Evolutionary conservation across 2,329 filamentous ascomycete species (phyloP).

Genomic region (Pseudogymnoascus sp.): DNA sequence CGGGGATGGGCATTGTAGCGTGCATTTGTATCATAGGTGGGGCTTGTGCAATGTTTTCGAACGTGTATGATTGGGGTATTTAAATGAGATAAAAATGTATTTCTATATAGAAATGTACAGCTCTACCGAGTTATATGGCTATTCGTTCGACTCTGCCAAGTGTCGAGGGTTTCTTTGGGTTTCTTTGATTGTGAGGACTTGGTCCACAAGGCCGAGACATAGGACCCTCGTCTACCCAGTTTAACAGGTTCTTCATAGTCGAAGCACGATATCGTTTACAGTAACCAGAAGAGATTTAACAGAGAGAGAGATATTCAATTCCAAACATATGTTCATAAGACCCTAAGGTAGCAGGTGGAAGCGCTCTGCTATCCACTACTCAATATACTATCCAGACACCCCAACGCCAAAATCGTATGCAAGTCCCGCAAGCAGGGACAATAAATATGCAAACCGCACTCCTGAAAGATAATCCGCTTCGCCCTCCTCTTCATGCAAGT

Average conservation of each 20-base stretch:
- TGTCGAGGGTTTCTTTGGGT: neutral
- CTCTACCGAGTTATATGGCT: neutral
- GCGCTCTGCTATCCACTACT: conserved; percentile 2
- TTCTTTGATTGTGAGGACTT: neutral
- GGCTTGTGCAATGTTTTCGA: conserved; percentile 6
- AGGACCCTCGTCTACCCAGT: neutral
- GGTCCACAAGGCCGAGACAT: neutral
- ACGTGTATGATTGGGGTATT: conserved; percentile 5
- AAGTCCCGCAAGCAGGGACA: neutral
- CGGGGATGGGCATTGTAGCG: neutral
- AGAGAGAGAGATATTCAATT: neutral
- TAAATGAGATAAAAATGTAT: conserved; percentile 7
- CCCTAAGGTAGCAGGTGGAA: conserved; percentile 1
- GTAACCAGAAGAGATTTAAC: neutral
- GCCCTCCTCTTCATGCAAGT: neutral
- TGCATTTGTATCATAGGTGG: conserved; percentile 8
- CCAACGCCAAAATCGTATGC: conserved; percentile 3
- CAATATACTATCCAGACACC: conserved; percentile 4
- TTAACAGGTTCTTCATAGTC: neutral
- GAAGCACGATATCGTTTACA: neutral
- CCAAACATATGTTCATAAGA: conserved; percentile 5
- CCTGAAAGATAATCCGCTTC: conserved; percentile 6
- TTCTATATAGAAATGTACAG: conserved; percentile 4
- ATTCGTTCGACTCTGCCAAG: neutral
- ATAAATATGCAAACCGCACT: conserved; percentile 3